These are phyloP conservation scores for Dorcoceras hygrometricum DNA, from an alignment of 257 asterid genomes.

Conservation along the genomic window DNA sequence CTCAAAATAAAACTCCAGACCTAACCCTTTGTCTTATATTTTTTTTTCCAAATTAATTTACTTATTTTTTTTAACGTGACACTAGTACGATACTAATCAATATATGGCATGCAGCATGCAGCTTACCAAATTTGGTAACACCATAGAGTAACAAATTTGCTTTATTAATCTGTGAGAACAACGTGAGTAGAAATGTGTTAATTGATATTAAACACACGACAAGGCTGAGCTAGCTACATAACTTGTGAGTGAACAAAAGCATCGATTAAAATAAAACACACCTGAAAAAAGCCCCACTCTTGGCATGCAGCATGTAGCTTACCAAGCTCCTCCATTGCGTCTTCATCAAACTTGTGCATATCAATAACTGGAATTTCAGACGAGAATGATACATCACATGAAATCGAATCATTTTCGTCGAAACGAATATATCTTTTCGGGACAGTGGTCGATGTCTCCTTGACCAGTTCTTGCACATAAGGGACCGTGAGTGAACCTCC, in stretches of 20 bases:
- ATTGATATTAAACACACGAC: not conserved
- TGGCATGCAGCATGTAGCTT: constrained; percentile 52
- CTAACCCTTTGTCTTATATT: no score
- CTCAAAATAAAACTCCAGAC: no score
- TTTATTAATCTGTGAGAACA: no score
- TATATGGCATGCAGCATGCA: no score
- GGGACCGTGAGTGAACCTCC: constrained; percentile 50
- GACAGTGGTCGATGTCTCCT: constrained; percentile 23
- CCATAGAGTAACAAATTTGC: no score
- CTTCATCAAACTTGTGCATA: constrained; percentile 26
- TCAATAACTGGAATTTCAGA: constrained; percentile 36
- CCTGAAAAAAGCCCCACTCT: constrained; percentile 74
- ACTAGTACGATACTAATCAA: no score
- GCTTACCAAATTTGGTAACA: no score
- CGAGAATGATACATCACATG: not conserved
- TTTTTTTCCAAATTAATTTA: no score
- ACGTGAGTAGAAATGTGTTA: no score
- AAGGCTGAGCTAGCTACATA: not conserved
- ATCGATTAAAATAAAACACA: not conserved
- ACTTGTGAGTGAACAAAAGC: not conserved
- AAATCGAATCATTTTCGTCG: constrained; percentile 24
- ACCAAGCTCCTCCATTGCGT: constrained; percentile 27
- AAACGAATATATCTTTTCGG: constrained; percentile 37
- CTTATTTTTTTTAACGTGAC: no score
- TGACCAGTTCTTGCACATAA: constrained; percentile 48